Conservation (phyloP, 2,329 filamentous ascomycete genomes). For the Penicillium sp. region DNA sequence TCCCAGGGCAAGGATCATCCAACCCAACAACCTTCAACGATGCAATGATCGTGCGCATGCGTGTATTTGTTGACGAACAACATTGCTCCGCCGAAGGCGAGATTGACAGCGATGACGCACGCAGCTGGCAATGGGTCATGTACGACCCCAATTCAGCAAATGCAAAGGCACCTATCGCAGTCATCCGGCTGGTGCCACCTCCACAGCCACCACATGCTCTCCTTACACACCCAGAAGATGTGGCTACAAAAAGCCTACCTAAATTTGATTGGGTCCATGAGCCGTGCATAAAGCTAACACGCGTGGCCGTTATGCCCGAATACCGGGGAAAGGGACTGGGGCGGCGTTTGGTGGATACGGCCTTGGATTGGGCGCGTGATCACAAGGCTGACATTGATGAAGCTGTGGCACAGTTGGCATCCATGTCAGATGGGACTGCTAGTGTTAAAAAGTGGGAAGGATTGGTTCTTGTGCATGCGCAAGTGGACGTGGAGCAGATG, state of each 20-base stretch:
- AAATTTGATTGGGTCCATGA: conserved; percentile 58
- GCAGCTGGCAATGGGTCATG: conserved; percentile 84
- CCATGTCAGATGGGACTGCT: conserved; percentile 47
- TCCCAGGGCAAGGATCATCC: conserved; percentile 23
- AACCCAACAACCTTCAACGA: conserved; percentile 59
- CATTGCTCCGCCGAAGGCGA: conserved; percentile 64
- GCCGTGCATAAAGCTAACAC: conserved; percentile 79
- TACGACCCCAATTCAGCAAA: conserved; percentile 57
- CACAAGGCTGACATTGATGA: conserved; percentile 55
- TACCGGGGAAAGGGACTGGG: conserved; percentile 68
- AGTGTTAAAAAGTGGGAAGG: conserved; percentile 63
- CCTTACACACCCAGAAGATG: conserved; percentile 25
- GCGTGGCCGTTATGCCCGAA: conserved; percentile 67
- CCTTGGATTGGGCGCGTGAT: conserved; percentile 65
- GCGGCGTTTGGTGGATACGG: conserved; percentile 65
- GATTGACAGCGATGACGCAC: conserved; percentile 75
- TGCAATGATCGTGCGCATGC: conserved; percentile 58
- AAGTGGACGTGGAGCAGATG: conserved; percentile 62
- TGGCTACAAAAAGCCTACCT: conserved; percentile 14
- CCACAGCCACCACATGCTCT: conserved; percentile 65
- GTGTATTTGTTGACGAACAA: conserved; percentile 61
- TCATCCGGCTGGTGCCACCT: conserved; percentile 77
- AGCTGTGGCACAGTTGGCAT: conserved; percentile 18
- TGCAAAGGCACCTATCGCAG: conserved; percentile 62
- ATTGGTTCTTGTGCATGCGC: conserved; percentile 76